Percentiles rank a stretch among this genome's conserved stretches.
Evolutionary conservation across 371 early-diverging fungal genomes (phyloP).

Genomic region (Mortierella sp.): DNA sequence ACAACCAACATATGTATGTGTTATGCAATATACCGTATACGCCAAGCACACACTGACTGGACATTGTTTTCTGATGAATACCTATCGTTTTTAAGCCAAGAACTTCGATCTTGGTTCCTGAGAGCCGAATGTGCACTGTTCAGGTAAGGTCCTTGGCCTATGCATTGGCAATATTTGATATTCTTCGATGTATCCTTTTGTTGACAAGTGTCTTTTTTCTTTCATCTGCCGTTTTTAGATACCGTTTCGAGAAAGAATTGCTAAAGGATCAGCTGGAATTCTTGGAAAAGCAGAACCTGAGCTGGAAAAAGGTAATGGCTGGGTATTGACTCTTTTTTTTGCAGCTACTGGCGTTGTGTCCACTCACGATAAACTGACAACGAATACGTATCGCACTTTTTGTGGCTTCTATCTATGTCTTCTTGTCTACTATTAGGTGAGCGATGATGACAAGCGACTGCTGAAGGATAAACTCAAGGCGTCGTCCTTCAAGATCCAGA

Average conservation of each 20-base stretch:
- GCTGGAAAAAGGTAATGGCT: constrained; percentile 62
- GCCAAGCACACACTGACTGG: too few species aligned
- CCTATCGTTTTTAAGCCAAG: constrained; percentile 64
- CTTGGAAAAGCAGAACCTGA: constrained; percentile 63
- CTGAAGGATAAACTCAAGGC: constrained; percentile 54
- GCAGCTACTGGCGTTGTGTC: too few species aligned
- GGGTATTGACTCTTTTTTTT: too few species aligned
- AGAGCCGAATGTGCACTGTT: constrained; percentile 89
- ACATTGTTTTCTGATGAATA: too few species aligned
- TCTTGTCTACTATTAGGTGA: too few species aligned
- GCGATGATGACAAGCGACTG: constrained; percentile 37
- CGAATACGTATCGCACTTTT: too few species aligned
- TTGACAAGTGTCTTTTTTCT: background rate
- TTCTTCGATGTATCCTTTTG: background rate
- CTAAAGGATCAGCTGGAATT: constrained; percentile 70
- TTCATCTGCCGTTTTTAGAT: constrained; percentile 44
- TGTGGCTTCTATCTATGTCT: too few species aligned
- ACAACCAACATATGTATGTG: too few species aligned
- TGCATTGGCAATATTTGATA: background rate
- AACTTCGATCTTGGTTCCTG: constrained; percentile 91
- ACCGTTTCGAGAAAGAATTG: constrained; percentile 65
- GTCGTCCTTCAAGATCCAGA: constrained; percentile 22
- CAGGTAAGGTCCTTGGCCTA: constrained; percentile 57
- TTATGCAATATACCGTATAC: too few species aligned
- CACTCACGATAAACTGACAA: too few species aligned